A percentile compares a stretch with the other conserved stretches of the same genome.
Evolutionary conservation across 1,139 yeast species (phyloP).

Genomic region (Kodamaea suecica): DNA sequence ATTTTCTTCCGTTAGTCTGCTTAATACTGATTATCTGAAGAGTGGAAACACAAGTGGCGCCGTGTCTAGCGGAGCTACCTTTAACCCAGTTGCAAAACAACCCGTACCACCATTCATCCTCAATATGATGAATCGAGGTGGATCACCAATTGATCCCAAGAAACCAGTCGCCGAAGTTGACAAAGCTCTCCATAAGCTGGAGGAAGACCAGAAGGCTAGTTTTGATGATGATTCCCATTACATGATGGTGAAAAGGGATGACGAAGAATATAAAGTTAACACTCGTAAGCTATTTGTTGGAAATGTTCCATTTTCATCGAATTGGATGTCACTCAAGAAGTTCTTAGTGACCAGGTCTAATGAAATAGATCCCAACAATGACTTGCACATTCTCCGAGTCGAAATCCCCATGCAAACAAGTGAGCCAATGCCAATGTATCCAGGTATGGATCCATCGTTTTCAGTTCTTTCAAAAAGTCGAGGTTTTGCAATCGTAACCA

Average conservation of each 20-base stretch:
- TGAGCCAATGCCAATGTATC: conserved; percentile 4
- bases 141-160: conserved; percentile 5
- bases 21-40: conserved; percentile 1
- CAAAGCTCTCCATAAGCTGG: neutral
- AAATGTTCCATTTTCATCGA: conserved; percentile 55
- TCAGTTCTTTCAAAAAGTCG: conserved; percentile 26
- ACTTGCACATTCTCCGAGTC: conserved; percentile 39
- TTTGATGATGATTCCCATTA: conserved; percentile 13
- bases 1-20: conserved; percentile 6
- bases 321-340: conserved; percentile 55
- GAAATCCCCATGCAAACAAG: conserved; percentile 46
- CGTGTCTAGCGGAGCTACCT: neutral
- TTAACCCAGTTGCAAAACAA: neutral
- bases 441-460: conserved; percentile 3
- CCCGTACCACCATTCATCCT: conserved; percentile 31
- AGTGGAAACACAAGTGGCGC: neutral
- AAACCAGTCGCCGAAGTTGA: neutral
- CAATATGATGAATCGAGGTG: conserved; percentile 22
- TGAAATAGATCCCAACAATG: conserved; percentile 29
- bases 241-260: conserved; percentile 23
- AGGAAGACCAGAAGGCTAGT: neutral
- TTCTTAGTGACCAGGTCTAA: conserved; percentile 35
- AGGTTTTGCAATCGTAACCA: conserved; percentile 68
- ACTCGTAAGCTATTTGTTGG: conserved; percentile 49
- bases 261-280: conserved; percentile 31